Evolutionary conservation across 495 filamentous ascomycete genomes (phyloP).

Genomic region (Cairneyella variabilis): DNA sequence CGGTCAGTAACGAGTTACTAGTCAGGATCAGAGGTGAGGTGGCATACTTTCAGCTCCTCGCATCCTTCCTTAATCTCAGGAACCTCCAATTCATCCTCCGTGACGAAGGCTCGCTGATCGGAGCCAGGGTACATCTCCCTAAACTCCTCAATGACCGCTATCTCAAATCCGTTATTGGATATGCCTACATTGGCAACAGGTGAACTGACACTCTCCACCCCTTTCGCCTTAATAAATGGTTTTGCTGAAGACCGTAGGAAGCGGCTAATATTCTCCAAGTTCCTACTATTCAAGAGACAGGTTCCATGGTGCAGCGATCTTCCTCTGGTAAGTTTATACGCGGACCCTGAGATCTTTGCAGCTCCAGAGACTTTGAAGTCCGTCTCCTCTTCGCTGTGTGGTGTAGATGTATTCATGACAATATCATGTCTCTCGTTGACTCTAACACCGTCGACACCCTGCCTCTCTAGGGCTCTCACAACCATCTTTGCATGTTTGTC

Average conservation of each 20-base stretch:
- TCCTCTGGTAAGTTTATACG: conserved; percentile 80
- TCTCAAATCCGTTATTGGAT: conserved; percentile 41
- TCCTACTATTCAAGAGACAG: conserved; percentile 68
- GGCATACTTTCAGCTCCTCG: neutral
- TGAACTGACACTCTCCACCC: conserved; percentile 91
- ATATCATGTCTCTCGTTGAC: conserved; percentile 96
- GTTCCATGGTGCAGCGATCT: conserved; percentile 90
- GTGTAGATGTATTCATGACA: conserved; percentile 64
- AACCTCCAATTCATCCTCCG: neutral
- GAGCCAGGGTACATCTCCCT: conserved; percentile 41
- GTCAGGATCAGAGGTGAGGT: too few relatives aligned
- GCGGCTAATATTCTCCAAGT: conserved; percentile 59
- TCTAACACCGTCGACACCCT: conserved; percentile 43
- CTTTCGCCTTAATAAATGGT: conserved; percentile 70
- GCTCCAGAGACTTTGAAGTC: conserved; percentile 29
- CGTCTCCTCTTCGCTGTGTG: conserved; percentile 23
- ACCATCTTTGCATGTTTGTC: conserved; percentile 91
- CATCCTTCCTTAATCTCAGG: neutral
- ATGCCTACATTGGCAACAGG: conserved; percentile 71
- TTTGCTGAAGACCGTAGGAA: conserved; percentile 72
- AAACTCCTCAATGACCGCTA: conserved; percentile 50
- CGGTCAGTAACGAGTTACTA: too few relatives aligned
- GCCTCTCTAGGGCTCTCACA: conserved; percentile 62
- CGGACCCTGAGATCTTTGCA: conserved; percentile 85
- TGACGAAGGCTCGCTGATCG: neutral